A percentile compares a stretch with the other conserved stretches of the same genome.
Evolutionary conservation across 345 rosid species (phyloP).

Genomic region (Hevea brasiliensis): DNA sequence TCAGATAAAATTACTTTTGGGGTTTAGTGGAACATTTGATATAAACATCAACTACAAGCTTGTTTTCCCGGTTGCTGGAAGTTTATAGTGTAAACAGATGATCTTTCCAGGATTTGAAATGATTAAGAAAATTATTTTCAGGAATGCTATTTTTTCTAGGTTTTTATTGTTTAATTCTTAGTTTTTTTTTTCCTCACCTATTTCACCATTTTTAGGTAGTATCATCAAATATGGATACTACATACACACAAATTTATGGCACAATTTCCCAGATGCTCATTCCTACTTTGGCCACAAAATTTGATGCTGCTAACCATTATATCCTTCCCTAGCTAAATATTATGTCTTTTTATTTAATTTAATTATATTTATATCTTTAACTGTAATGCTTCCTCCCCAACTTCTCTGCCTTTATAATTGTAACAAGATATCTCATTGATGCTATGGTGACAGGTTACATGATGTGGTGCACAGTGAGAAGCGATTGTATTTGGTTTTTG

Average conservation of each 20-base stretch:
- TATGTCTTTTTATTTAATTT: neutral
- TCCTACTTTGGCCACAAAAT: too few relatives aligned
- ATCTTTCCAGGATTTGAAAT: neutral
- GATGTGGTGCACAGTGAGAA: slow-evolving; percentile 98
- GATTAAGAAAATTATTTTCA: neutral
- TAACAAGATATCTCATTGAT: slow-evolving; percentile 1
- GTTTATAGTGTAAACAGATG: neutral
- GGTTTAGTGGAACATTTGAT: neutral
- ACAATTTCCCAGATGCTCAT: neutral
- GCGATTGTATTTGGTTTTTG: slow-evolving; percentile 90
- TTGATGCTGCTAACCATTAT: too few relatives aligned
- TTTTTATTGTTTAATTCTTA: neutral
- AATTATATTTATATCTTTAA: too few relatives aligned
- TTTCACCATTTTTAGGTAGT: neutral
- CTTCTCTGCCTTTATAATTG: neutral
- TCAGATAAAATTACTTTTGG: neutral
- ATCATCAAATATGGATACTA: too few relatives aligned
- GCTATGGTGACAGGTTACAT: slow-evolving; percentile 63
- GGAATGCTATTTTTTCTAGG: neutral
- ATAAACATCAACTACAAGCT: too few relatives aligned
- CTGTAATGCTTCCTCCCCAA: too few relatives aligned
- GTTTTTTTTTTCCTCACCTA: neutral
- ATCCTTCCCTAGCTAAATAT: neutral
- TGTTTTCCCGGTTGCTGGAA: neutral
- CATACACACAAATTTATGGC: neutral